These are phyloP conservation scores for Umbilicaria muhlenbergii DNA, from an alignment of 495 filamentous ascomycete species.

Conservation along the genomic window DNA sequence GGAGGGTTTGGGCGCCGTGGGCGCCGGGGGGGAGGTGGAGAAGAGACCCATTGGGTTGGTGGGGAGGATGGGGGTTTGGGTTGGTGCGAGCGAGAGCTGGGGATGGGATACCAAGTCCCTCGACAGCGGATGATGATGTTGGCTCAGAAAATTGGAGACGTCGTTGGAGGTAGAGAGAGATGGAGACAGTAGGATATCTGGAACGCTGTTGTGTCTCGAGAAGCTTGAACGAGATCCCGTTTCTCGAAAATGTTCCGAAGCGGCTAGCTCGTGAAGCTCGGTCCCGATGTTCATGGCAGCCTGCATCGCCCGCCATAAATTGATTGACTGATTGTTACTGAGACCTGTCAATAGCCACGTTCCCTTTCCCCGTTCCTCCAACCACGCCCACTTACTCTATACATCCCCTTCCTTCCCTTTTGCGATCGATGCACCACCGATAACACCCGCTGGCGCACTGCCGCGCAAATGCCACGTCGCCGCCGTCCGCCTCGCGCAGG, in stretches of 20 bases:
- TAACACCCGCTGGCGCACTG: background rate
- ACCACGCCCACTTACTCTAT: background rate
- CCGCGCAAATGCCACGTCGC: conserved; percentile 47
- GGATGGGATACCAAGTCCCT: no score
- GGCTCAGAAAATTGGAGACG: no score
- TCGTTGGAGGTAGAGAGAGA: no score
- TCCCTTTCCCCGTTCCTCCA: background rate
- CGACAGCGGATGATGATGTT: no score
- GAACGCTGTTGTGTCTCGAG: no score
- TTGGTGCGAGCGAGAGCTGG: background rate
- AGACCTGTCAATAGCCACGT: background rate
- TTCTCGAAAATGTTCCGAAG: no score
- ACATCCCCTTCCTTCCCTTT: background rate
- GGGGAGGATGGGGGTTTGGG: background rate
- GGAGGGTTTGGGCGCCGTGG: conserved; percentile 31
- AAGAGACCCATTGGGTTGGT: conserved; percentile 29
- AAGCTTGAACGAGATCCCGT: no score
- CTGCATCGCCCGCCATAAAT: no score
- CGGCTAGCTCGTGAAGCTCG: no score
- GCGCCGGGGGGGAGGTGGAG: conserved; percentile 16
- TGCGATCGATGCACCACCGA: background rate
- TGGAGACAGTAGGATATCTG: no score
- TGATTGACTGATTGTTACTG: no score
- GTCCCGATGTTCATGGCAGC: no score
- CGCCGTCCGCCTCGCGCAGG: conserved; percentile 64